Evolutionary conservation across 371 early-diverging fungal genomes (phyloP).

Genomic region (Mortierella sp.): DNA sequence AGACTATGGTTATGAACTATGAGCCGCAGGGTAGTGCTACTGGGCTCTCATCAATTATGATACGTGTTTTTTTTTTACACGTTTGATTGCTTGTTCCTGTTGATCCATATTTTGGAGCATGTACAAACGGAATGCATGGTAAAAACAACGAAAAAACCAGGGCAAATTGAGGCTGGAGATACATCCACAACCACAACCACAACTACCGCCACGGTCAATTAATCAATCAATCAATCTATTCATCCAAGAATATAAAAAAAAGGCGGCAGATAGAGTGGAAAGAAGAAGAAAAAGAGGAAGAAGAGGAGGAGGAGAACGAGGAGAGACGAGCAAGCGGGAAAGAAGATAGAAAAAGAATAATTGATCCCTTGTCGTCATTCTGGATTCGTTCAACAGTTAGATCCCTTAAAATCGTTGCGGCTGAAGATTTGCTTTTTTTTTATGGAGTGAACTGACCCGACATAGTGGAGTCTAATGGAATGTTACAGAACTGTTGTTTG

Average conservation of each 20-base stretch:
- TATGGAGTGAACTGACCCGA: neutral
- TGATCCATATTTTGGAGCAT: too few species aligned
- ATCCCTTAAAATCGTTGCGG: slow-evolving; percentile 1
- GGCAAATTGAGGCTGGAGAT: too few species aligned
- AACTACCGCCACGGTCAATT: too few species aligned
- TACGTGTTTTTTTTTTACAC: too few species aligned
- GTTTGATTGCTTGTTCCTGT: too few species aligned
- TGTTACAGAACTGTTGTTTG: too few species aligned
- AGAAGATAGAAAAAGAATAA: neutral
- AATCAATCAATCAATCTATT: too few species aligned
- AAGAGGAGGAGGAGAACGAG: neutral
- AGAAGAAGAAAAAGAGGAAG: neutral
- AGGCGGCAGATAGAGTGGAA: neutral
- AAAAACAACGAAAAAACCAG: too few species aligned
- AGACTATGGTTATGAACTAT: too few species aligned
- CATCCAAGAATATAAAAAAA: neutral
- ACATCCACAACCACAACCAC: too few species aligned
- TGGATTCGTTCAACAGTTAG: neutral
- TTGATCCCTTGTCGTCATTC: neutral
- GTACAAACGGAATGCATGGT: too few species aligned
- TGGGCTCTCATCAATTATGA: neutral
- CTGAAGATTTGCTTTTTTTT: neutral
- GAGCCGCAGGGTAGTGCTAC: neutral
- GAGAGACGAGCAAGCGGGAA: neutral
- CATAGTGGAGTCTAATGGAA: neutral